Base-by-base conservation (phyloP, 1,284 basidiomycete genomes). In the Sutorius eximius region DNA sequence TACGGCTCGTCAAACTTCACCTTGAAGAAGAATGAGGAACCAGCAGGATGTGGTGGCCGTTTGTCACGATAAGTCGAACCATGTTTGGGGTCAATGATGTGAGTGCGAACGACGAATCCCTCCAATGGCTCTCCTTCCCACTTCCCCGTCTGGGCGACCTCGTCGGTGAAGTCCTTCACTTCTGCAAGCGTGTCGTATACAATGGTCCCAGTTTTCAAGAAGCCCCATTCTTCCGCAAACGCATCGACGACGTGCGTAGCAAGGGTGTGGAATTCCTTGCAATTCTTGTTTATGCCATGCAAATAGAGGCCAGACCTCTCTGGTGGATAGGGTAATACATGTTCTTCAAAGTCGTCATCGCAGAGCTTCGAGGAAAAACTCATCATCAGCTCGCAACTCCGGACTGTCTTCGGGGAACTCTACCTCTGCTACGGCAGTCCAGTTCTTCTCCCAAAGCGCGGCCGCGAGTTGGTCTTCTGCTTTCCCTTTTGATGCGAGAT, bases 1-100 rank as follows among this genome's bases (percentile, higher is more conserved):
- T 99, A 99, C 0, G 96, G 96, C 70, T 99, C 94, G 72, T 98
- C 95, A 71, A 98, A 99, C 72, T 99, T 99, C 75, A 99, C 83
- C 72, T 99, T 99, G 86, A 98, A 99, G 80, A 99, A 98, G 79
- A 98, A 97, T 0, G 92, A 87, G 7, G 91, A 86, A 15, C 90
- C 90, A 0, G 86, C 73, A 0, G 77, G 71, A 67, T 95, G 95
- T 0, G 93, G 93, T 10, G 83, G 81, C 34, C 75, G 74, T 38
- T 61, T 63, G 52, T 68, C 70, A 22, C 58, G 62, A 40, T 65
- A 62, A n/a, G 65, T 66, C 8, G 65, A 64, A 8, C 74, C 58
- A 3, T 49, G 46, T 18, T 59, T 76, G 6, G 78, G 73, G 20
- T 72, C 65, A 22, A 75, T 69, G 58, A 93, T 85, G 48, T 78